Conservation (phyloP, 108 stramenopile genomes). For the Skeletonema grethae region DNA sequence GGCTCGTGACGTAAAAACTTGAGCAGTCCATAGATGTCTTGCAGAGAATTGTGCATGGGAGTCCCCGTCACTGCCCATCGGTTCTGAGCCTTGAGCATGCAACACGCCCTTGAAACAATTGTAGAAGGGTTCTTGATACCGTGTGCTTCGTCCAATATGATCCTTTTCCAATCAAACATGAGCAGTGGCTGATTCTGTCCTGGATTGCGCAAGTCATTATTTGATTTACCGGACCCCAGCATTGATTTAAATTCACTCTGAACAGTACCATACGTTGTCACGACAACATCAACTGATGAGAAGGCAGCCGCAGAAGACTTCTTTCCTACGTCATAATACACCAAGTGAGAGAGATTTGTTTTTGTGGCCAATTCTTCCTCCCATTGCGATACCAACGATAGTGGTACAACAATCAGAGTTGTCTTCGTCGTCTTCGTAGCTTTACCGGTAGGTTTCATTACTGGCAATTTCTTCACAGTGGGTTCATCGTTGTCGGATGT, state of each 20-base stretch:
- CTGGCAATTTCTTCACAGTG: constrained; percentile 10
- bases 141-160: constrained; percentile 87
- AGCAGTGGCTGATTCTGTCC: constrained; percentile 41
- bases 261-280: constrained; percentile 74
- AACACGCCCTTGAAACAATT: constrained; percentile 71
- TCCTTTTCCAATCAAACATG: constrained; percentile 60
- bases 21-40: constrained; percentile 77
- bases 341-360: constrained; percentile 59
- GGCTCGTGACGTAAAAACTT: constrained; percentile 82
- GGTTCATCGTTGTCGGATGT: constrained; percentile 21
- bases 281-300: constrained; percentile 70
- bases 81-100: constrained; percentile 58
- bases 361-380: constrained; percentile 82
- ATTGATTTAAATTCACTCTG: constrained; percentile 44
- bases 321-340: constrained; percentile 62
- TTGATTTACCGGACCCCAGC: constrained; percentile 15
- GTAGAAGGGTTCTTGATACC: constrained; percentile 76
- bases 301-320: constrained; percentile 31
- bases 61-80: constrained; percentile 87
- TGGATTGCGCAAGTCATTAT: neutral
- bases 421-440: constrained; percentile 14
- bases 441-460: neutral
- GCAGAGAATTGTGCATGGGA: constrained; percentile 83
- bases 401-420: constrained; percentile 80
- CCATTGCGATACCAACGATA: constrained; percentile 84